phyloP scores from a whole-genome alignment of 2,329 filamentous ascomycete genomes.

The Colletotrichum godetiae region DNA sequence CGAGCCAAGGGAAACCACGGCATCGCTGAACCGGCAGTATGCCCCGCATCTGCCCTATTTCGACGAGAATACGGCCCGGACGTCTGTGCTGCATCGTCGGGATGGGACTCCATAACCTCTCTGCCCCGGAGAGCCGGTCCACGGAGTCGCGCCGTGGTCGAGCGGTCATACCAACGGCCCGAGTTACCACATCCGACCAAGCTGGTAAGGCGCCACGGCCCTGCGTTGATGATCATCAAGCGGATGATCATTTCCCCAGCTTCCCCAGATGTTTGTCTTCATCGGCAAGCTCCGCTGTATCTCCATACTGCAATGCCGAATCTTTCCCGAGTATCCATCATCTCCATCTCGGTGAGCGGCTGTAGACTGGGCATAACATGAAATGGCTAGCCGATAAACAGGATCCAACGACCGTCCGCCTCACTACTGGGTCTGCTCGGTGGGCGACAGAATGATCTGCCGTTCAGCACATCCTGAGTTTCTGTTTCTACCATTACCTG shows the following conservation, averaged over 20 bases:
- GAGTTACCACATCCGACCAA: not conserved
- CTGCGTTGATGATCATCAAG: not conserved
- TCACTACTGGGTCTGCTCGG: not conserved
- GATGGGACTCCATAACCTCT: not conserved
- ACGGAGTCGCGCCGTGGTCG: not conserved
- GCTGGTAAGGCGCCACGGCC: not conserved
- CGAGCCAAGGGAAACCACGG: conserved; percentile 2
- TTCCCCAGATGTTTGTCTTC: not conserved
- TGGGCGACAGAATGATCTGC: too few relatives aligned
- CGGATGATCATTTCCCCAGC: not conserved
- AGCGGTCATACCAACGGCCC: not conserved
- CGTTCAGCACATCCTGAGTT: too few relatives aligned
- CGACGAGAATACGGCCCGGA: not conserved
- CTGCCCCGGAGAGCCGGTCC: not conserved
- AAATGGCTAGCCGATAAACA: not conserved
- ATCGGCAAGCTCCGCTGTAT: not conserved
- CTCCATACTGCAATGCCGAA: not conserved
- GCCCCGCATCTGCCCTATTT: not conserved
- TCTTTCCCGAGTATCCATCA: not conserved
- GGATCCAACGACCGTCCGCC: not conserved
- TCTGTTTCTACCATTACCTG: too few relatives aligned
- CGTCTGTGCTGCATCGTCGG: not conserved
- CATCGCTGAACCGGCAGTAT: not conserved
- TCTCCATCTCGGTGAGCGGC: conserved; percentile 3
- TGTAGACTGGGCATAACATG: not conserved